A percentile compares a stretch with the other conserved stretches of the same genome.
Conservation (phyloP, 768 basidiomycete genomes). For the Cantharellus cinnabarinus region DNA sequence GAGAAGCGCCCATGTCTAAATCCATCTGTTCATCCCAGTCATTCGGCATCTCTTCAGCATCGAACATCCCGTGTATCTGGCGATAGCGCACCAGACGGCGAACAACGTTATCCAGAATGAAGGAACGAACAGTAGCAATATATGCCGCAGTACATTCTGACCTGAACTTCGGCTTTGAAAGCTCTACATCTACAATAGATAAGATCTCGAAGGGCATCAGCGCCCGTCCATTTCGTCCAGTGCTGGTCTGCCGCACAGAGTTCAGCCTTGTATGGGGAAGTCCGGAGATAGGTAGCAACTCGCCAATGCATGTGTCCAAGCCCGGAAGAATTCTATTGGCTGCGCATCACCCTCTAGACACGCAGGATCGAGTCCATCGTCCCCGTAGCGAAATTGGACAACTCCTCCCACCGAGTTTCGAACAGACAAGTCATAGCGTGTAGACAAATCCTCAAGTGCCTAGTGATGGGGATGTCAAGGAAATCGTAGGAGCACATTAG, state of each 20-base stretch:
- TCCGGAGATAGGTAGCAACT: background rate
- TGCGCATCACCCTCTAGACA: slow-evolving; percentile 90
- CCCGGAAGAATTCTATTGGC: slow-evolving; percentile 74
- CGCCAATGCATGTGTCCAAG: slow-evolving; percentile 71
- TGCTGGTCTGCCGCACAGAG: slow-evolving; percentile 32
- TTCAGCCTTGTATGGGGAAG: background rate
- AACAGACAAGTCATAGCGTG: slow-evolving; percentile 89
- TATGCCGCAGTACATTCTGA: slow-evolving; percentile 55
- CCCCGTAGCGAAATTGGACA: slow-evolving; percentile 92
- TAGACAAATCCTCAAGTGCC: slow-evolving; percentile 74
- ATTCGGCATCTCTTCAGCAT: slow-evolving; percentile 47
- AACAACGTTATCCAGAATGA: slow-evolving; percentile 48
- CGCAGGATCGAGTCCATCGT: slow-evolving; percentile 92
- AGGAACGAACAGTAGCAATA: slow-evolving; percentile 43
- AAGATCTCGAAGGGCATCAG: slow-evolving; percentile 77
- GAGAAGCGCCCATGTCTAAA: slow-evolving; percentile 50
- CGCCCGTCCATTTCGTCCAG: slow-evolving; percentile 34
- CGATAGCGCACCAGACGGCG: slow-evolving; percentile 45
- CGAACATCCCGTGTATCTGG: slow-evolving; percentile 59
- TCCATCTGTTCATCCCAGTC: slow-evolving; percentile 69
- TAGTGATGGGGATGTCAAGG: background rate
- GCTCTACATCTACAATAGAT: slow-evolving; percentile 43
- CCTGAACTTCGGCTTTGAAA: slow-evolving; percentile 37
- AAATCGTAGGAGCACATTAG: background rate
- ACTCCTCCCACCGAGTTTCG: slow-evolving; percentile 87